Base-by-base conservation (phyloP, 352 stramenopile species). In the Pythium plurisporium region DNA sequence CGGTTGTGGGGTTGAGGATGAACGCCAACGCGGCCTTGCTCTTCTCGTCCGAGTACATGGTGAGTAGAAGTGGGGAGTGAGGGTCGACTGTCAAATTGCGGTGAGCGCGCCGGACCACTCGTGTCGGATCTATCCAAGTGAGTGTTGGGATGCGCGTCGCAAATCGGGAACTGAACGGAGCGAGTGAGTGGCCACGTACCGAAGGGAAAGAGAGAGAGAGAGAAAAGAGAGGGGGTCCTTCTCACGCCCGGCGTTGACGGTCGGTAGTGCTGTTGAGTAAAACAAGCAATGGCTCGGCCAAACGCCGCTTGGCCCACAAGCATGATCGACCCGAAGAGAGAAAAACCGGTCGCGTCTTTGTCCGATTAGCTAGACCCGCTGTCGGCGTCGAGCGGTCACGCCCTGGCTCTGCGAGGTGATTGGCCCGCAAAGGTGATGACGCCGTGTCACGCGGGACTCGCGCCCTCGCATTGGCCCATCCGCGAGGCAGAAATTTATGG, bases 1-100 rank as follows among this genome's bases (percentile, higher is more conserved):
- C 62, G 0, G 43, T 42, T 15, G 70, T 73, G 29, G 79, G 79
- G 67, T 87, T 89, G 34, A 89, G 67, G 55, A 89, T 89, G 73
- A 86, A 89, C 30, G 79, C 77, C 23, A 89, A 56, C 46, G 76
- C 73, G 26, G 70, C 63, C 56, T 89, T 89, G 67, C 72, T 72
- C 44, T 69, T 64, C 48, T 88, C 69, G 41, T 44, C 58, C 14
- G 27, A 38, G 36, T 59, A 60, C 58, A 65, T 65, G 1, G 42
- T 52, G 19, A n/a, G 5, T 5, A 14, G 25, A 12, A 30, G 36
- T 26, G n/a, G 10, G 17, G n/a, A 34, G 10, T 17, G 19, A 41
- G 14, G 40, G 19, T 34, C 19, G 42, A 47, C 41, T 47, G 41
- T 31, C 36, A 11, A 58, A 58, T 41, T 31, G 26, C 17, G 26